Conservation (phyloP, 306 rosid species). For the Cucurbita argyrosperma region DNA sequence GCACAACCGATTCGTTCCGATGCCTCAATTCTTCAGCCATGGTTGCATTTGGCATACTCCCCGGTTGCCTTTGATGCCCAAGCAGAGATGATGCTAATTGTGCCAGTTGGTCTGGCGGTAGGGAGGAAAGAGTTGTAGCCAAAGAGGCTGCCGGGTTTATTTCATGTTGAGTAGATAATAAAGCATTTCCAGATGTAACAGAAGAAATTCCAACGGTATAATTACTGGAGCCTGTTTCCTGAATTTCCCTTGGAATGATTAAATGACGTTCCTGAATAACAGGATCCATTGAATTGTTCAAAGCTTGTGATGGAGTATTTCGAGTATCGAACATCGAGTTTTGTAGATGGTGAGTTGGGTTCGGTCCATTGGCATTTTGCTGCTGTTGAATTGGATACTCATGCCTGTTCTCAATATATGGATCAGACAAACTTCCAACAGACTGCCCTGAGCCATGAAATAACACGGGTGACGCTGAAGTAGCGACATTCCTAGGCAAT, state of each 20-base stretch:
- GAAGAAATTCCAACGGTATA: slow-evolving; percentile 31
- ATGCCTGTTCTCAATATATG: slow-evolving; percentile 32
- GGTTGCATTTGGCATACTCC: slow-evolving; percentile 22
- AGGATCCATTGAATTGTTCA: slow-evolving; percentile 28
- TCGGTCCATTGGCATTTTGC: slow-evolving; percentile 20
- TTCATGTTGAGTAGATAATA: slow-evolving; percentile 22
- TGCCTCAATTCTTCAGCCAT: slow-evolving; percentile 32
- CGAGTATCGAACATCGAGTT: slow-evolving; percentile 26
- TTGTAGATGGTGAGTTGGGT: slow-evolving; percentile 37
- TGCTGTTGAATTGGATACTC: slow-evolving; percentile 38
- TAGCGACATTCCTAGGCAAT: slow-evolving; percentile 22
- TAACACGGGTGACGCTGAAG: slow-evolving; percentile 26
- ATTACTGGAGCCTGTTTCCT: slow-evolving; percentile 26
- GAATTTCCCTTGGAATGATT: slow-evolving; percentile 18
- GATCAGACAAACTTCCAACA: slow-evolving; percentile 19
- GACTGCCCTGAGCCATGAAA: slow-evolving; percentile 27
- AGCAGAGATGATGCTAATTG: slow-evolving; percentile 68
- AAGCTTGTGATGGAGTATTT: slow-evolving; percentile 23
- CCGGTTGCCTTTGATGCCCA: slow-evolving; percentile 55
- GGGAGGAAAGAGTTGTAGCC: slow-evolving; percentile 27
- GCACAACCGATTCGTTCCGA: slow-evolving; percentile 26
- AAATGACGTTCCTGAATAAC: slow-evolving; percentile 25
- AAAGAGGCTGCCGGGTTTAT: slow-evolving; percentile 27
- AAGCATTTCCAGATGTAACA: slow-evolving; percentile 23
- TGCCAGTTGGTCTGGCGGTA: slow-evolving; percentile 69